Evolutionary conservation across 2,329 filamentous ascomycete genomes (phyloP), one percentile per base, ranked within the genome.

Genomic region (Penicillium concentricum): DNA sequence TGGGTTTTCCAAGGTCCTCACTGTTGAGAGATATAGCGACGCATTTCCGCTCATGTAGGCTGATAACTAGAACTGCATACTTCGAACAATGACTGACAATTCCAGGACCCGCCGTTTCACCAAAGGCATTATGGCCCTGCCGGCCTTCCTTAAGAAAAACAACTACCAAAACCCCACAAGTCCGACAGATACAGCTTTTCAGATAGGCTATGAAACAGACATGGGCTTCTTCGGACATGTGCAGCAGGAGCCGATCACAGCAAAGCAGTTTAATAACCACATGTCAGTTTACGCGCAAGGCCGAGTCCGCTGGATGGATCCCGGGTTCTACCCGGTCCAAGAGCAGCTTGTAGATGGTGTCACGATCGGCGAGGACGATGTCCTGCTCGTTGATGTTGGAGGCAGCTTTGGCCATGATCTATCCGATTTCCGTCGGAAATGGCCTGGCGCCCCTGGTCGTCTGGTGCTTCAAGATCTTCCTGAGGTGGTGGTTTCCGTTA

Each of bases 391-490:
- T 2, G 78, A 81, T 62, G 65, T 80, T 2, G 78, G 74, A 10
- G 78, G 77, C 12, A 68, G 70, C n/a, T 50, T 69, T 0, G 76
- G 78, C 7, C 74, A 79, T 57, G 73, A 79, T 59, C 51, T 77
- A 9, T 61, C 61, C 3, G 67, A 73, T 38, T 74, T 80, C 58
- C 67, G 54, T 5, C 57, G 59, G 0, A 72, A 74, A 48, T 72
- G 74, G 52, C 74, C 76, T 0, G 52, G 72, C 0, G 65, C 68
- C 0, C 72, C 75, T 0, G 80, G 80, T 5, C 68, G 71, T 5
- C 66, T 82, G 5, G 65, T 83, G 1, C 66, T 83, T 0, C 79
- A 84, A 60, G 81, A 83, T 60, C 70, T 79, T 1, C 70, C 74
- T 0, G 62, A 69, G 4, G 76, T 81, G 18, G 57, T 72, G 51